Evolutionary conservation across 257 asterid species (phyloP).

Genomic region (Voacanga thouarsii): DNA sequence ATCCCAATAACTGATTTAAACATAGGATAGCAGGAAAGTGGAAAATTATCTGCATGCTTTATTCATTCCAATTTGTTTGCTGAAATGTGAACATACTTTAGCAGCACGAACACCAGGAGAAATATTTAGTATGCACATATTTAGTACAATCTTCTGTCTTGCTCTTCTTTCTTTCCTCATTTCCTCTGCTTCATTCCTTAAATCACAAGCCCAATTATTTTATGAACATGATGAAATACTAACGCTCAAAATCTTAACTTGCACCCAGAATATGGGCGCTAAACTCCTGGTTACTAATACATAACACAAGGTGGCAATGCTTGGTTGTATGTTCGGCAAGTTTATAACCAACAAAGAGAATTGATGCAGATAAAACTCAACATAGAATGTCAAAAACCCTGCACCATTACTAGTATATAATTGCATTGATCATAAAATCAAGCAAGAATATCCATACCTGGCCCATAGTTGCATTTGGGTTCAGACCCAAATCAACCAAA

Average conservation of each 20-base stretch:
- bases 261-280: too few species aligned
- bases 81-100: too few species aligned
- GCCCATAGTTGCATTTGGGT: slow-evolving; percentile 49
- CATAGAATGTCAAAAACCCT: background rate
- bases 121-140: background rate
- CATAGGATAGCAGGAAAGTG: background rate
- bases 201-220: background rate
- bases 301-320: background rate
- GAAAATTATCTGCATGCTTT: background rate
- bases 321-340: background rate
- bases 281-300: background rate
- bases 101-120: too few species aligned
- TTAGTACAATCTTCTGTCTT: background rate
- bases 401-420: background rate
- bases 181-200: background rate
- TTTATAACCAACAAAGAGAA: background rate
- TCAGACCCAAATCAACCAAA: slow-evolving; percentile 84
- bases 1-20: background rate
- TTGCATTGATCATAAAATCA: background rate
- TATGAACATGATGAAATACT: background rate
- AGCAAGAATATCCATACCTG: slow-evolving; percentile 43
- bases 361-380: background rate
- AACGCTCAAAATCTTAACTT: background rate
- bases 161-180: background rate
- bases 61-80: background rate